phyloP scores from a whole-genome alignment of 768 basidiomycete genomes.

The Chalciporus pseudorubinellus region DNA sequence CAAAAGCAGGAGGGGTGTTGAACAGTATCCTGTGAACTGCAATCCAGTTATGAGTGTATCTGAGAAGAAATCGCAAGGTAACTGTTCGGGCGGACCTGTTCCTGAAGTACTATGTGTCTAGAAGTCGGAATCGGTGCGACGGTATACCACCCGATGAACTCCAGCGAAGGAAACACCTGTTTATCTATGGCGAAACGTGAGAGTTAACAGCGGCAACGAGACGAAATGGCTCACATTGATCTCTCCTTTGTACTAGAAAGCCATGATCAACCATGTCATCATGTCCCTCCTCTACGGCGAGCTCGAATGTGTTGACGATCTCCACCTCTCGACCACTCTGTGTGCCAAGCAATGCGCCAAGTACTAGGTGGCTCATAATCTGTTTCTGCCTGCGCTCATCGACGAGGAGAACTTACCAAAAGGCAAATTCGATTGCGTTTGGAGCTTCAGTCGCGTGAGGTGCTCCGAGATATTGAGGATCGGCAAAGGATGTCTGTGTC shows the following conservation, averaged over 20 bases:
- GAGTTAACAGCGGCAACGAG: conserved; percentile 1
- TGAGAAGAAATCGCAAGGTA: too few species aligned
- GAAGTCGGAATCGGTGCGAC: conserved; percentile 71
- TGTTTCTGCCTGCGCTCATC: background rate
- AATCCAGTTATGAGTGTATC: conserved; percentile 1
- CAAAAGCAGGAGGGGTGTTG: conserved; percentile 85
- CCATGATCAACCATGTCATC: conserved; percentile 70
- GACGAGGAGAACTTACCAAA: conserved; percentile 50
- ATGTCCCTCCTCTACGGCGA: conserved; percentile 57
- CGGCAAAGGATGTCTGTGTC: conserved; percentile 85
- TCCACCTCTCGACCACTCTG: conserved; percentile 94
- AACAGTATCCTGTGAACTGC: conserved; percentile 82
- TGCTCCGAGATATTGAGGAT: conserved; percentile 98
- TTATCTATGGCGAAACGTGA: conserved; percentile 60
- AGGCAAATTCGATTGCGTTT: conserved; percentile 56
- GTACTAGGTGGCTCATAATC: conserved; percentile 48
- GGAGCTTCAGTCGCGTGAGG: conserved; percentile 79
- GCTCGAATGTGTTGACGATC: conserved; percentile 95
- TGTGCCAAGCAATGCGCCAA: conserved; percentile 91
- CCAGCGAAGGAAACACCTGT: conserved; percentile 96
- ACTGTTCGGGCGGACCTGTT: conserved; percentile 54
- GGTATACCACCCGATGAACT: conserved; percentile 98
- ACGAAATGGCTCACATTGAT: conserved; percentile 65
- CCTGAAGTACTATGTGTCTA: conserved; percentile 80
- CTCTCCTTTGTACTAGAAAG: conserved; percentile 78